phyloP scores from a whole-genome alignment of 306 rosid genomes.

The Vigna nakashimae region DNA sequence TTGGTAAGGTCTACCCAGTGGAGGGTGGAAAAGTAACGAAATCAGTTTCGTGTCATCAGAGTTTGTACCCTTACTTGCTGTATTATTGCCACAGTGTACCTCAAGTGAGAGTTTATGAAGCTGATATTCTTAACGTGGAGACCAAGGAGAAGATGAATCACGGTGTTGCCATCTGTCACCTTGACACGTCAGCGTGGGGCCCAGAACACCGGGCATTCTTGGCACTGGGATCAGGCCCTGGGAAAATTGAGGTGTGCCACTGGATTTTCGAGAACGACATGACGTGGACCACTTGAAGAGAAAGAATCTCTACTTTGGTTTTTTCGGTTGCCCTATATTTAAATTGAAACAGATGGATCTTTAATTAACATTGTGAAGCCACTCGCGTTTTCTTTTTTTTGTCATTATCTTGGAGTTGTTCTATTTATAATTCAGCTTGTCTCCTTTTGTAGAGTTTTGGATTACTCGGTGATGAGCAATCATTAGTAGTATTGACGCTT shows the following conservation, averaged over 20 bases:
- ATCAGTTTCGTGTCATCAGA: conserved; percentile 90
- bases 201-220: conserved; percentile 75
- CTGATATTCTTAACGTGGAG: conserved; percentile 60
- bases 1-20: conserved; percentile 60
- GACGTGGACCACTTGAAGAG: conserved; percentile 66
- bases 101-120: conserved; percentile 73
- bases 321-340: background rate
- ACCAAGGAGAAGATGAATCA: conserved; percentile 45
- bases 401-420: conserved; percentile 15
- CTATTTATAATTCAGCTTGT: conserved; percentile 26
- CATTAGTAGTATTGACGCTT: background rate
- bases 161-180: conserved; percentile 82
- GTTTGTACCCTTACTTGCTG: conserved; percentile 80
- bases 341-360: background rate
- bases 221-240: conserved; percentile 53
- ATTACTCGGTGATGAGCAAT: background rate
- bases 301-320: background rate
- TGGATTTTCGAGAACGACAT: conserved; percentile 71
- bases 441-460: conserved; percentile 18
- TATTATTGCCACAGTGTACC: conserved; percentile 95
- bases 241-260: conserved; percentile 50
- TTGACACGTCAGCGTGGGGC: conserved; percentile 85
- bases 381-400: background rate
- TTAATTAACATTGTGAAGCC: background rate
- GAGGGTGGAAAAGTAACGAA: conserved; percentile 72